Base-by-base conservation (phyloP, 2,329 filamentous ascomycete genomes). In the Epichloe aotearoae region DNA sequence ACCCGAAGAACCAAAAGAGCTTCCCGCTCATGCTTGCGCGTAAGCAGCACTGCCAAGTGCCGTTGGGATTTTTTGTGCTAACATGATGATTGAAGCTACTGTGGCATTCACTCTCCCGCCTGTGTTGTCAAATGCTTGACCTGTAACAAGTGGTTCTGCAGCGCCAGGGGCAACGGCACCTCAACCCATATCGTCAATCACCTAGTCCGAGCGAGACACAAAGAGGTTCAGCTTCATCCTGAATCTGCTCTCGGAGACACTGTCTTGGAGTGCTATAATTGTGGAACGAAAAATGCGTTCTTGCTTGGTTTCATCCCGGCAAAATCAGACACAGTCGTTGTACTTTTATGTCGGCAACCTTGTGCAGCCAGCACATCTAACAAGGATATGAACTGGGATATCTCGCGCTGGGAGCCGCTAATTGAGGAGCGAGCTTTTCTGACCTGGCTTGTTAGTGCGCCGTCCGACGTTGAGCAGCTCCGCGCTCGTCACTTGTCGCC, bases 341-440 rank as follows among this genome's bases (percentile, higher is more conserved):
- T 98, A 23, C 80, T 98, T 43, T 79, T 98, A 38, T 98, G 93
- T 67, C 89, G 93, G 54, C 93, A 97, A 68, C 93, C 93, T 45
- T 98, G 93, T 67, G 93, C 91, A 36, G 85, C 93, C 30, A 91
- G 87, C 71, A 86, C 90, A 1, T 97, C 93, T 36, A 91, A 88
- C 57, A 98, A 98, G 70, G 93, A 98, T 62, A 97, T 98, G 90
- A 98, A 93, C 66, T 98, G 93, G 93, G 93, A 98, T 66, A 94
- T 90, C 5, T 95, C 91, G 26, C 83, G 90, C 64, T 98, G 93
- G 93, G 90, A 97, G 66, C 93, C 93, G 12, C 75, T 98, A 52
- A 97, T 98, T 57, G 90, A 96, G 67, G 93, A 98, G 63, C 88
- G 93, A 47, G 93, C 89, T 15, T 98, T 98, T 65, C 71, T 98